A percentile compares a stretch with the other conserved stretches of the same genome.
These are phyloP conservation scores for Suillus plorans DNA, from an alignment of 768 basidiomycete species.

Conservation along the genomic window DNA sequence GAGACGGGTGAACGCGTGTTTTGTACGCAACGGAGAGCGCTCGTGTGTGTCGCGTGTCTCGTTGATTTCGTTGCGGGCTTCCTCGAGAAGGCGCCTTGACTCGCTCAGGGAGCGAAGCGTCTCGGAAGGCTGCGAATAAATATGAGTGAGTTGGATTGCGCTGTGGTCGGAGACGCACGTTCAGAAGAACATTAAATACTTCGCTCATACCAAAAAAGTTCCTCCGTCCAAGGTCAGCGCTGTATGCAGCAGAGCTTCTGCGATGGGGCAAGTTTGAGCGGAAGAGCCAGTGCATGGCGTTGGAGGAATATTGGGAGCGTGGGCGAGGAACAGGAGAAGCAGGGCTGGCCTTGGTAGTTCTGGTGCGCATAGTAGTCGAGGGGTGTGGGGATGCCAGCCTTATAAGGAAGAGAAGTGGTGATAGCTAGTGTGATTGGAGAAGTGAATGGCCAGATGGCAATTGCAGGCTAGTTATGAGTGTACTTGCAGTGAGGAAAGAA, in stretches of 20 bases:
- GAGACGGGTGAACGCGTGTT: conserved; percentile 76
- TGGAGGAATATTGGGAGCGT: conserved; percentile 20
- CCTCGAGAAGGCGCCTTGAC: conserved; percentile 71
- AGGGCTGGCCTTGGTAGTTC: conserved; percentile 19
- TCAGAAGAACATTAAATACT: conserved; percentile 70
- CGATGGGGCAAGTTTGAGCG: conserved; percentile 68
- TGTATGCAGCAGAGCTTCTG: conserved; percentile 57
- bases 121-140: conserved; percentile 59
- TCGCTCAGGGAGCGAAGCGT: conserved; percentile 80
- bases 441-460: conserved; percentile 7
- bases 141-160: conserved; percentile 12
- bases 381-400: conserved; percentile 9
- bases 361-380: conserved; percentile 25
- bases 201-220: conserved; percentile 82
- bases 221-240: conserved; percentile 61
- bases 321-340: conserved; percentile 26
- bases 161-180: conserved; percentile 45
- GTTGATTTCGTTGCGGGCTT: conserved; percentile 71
- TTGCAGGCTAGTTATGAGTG: conserved; percentile 14
- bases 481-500: conserved; percentile 18
- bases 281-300: conserved; percentile 71
- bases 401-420: conserved; percentile 14
- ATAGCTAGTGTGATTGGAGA: conserved; percentile 7
- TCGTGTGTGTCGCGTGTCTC: conserved; percentile 54
- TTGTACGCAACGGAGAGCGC: conserved; percentile 59